Evolutionary conservation across 75 land plant genomes (phyloP).

Genomic region (Pinus albicaulis): DNA sequence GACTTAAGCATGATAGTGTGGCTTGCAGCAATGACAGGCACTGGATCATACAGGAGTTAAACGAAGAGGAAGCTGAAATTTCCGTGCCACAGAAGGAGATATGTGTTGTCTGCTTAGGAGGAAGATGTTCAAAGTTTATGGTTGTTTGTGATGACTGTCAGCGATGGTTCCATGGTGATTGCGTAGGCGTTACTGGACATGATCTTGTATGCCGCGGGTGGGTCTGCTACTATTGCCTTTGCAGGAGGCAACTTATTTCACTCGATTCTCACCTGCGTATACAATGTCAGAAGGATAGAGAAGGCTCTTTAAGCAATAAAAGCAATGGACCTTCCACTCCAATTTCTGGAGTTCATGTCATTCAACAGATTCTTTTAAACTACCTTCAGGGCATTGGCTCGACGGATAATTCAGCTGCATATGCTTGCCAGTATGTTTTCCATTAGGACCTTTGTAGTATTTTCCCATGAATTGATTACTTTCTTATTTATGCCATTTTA

Average conservation of each 20-base stretch:
- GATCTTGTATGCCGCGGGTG: conserved; percentile 53
- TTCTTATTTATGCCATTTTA: conserved; percentile 3
- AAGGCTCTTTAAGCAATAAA: neutral
- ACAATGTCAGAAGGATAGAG: conserved; percentile 18
- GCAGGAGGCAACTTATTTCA: conserved; percentile 65
- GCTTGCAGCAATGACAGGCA: conserved; percentile 54
- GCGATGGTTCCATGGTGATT: conserved; percentile 81
- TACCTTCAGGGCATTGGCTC: conserved; percentile 69
- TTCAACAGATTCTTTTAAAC: conserved; percentile 89
- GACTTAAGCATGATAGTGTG: conserved; percentile 81
- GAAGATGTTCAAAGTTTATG: conserved; percentile 33
- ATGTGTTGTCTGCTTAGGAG: conserved; percentile 68
- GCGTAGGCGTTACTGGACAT: conserved; percentile 65
- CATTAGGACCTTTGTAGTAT: neutral
- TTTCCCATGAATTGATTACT: neutral
- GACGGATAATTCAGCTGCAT: conserved; percentile 64
- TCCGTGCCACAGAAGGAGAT: conserved; percentile 20
- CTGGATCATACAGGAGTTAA: conserved; percentile 74
- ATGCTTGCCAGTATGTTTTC: conserved; percentile 68
- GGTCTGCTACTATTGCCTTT: conserved; percentile 77
- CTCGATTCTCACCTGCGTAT: conserved; percentile 45
- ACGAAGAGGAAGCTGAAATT: conserved; percentile 3
- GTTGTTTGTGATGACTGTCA: conserved; percentile 74
- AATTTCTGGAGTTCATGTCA: conserved; percentile 49
- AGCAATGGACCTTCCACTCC: conserved; percentile 19